Percentiles rank a stretch among this genome's conserved stretches.
Evolutionary conservation across 371 early-diverging fungal species (phyloP).

Genomic region (Saksenaea vasiformis): DNA sequence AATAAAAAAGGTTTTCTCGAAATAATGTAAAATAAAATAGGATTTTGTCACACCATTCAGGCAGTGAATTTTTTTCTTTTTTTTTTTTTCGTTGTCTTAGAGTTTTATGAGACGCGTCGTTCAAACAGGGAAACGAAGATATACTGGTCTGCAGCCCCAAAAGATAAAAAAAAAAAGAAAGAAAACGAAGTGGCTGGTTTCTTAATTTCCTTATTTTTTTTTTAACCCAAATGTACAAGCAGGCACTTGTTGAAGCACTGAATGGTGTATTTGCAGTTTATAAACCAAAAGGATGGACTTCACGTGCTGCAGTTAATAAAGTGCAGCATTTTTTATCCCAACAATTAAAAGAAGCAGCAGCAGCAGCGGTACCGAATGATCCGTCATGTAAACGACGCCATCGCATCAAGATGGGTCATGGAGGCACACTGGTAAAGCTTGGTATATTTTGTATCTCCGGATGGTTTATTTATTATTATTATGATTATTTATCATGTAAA

Average conservation of each 20-base stretch:
- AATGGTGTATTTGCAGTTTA: slow-evolving; percentile 48
- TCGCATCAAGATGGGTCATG: slow-evolving; percentile 53
- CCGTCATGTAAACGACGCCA: slow-evolving; percentile 11
- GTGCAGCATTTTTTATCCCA: slow-evolving; percentile 30
- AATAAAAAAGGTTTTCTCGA: neutral
- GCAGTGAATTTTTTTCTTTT: no score
- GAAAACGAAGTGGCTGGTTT: neutral
- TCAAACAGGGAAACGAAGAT: no score
- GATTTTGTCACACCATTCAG: no score
- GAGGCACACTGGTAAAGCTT: slow-evolving; percentile 46
- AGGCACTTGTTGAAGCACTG: slow-evolving; percentile 15
- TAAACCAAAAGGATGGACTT: slow-evolving; percentile 48
- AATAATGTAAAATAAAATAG: no score
- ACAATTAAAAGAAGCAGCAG: slow-evolving; percentile 11
- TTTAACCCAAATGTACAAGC: neutral
- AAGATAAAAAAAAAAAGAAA: neutral
- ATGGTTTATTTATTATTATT: neutral
- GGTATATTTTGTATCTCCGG: neutral
- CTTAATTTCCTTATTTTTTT: neutral
- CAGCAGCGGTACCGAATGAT: neutral
- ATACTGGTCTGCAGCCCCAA: no score
- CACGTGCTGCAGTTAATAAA: slow-evolving; percentile 37
- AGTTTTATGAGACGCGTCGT: no score
- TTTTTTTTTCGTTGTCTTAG: no score
- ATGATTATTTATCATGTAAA: slow-evolving; percentile 7